Base-by-base conservation (phyloP, 2,329 filamentous ascomycete genomes). In the Venturiaceae sp. region DNA sequence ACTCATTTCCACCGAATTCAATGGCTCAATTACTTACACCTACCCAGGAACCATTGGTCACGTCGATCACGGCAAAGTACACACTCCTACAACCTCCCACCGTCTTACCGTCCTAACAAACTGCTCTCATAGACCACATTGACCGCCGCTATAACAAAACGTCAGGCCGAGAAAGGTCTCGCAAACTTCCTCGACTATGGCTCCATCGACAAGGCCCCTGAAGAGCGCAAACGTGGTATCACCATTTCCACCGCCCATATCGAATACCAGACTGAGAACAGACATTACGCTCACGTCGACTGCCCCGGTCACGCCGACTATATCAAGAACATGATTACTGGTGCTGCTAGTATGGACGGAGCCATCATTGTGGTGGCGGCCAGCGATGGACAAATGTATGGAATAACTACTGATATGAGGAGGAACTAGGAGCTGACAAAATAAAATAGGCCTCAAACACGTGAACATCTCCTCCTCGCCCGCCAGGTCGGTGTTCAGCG, bases 301-400 rank as follows among this genome's bases (percentile, higher is more conserved):
- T 99, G 94, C 78, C 94, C 94, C 60, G 94, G 94, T 78, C 94
- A 99, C 87, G 94, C 94, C 77, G 94, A 99, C 90, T 99, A 99
- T 83, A 97, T 99, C 82, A 99, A 99, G 85, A 99, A 99, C 87
- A 99, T 99, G 94, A 99, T 99, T 76, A 99, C 94, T 66, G 94
- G 94, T 85, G 92, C 94, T 63, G 92, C 95, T 69, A 95, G 91
- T 82, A 99, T 99, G 94, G 94, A 99, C 69, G 94, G 94, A 69
- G 92, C 94, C 69, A 92, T 99, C 73, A 96, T 99, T 69, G 94
- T 99, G 66, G 95, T 99, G 68, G 95, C 95, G 67, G 94, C 94
- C 66, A 96, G 91, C 37, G 94, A 99, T 73, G 94, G 94, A 73
- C 95, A 99, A 80, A 99, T 99, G 94, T 50, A 50, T 6, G 44